phyloP scores from a whole-genome alignment of 2,329 filamentous ascomycete species.

The Exophiala lecanii-corni region DNA sequence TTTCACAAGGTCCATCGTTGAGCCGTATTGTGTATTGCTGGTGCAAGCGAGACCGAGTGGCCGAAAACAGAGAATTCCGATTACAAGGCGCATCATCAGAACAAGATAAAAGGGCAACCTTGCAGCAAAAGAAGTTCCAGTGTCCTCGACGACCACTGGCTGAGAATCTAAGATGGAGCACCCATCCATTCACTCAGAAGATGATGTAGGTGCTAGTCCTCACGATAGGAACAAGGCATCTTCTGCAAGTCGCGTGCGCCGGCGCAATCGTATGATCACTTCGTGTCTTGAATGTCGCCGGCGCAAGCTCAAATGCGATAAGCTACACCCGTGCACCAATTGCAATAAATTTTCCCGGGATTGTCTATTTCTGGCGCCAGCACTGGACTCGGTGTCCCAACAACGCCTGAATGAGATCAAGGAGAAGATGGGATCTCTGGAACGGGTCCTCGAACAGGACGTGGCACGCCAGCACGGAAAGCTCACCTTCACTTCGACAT shows the following conservation, averaged over 20 bases:
- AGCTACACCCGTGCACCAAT: conserved; percentile 65
- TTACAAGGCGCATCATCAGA: no score
- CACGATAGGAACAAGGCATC: conserved; percentile 14
- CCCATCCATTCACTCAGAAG: background rate
- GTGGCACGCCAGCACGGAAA: conserved; percentile 42
- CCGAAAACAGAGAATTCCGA: no score
- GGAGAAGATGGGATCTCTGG: conserved; percentile 69
- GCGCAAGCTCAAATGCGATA: conserved; percentile 75
- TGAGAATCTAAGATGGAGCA: no score
- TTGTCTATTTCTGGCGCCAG: conserved; percentile 61
- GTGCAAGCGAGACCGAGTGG: no score
- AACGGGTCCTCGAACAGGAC: conserved; percentile 65
- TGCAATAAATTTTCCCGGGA: conserved; percentile 48
- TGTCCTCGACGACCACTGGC: no score
- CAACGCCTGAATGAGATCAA: conserved; percentile 71
- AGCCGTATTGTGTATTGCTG: no score
- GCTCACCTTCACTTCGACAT: background rate
- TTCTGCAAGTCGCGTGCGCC: conserved; percentile 40
- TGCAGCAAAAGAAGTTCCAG: no score
- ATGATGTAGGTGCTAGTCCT: background rate
- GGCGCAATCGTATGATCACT: conserved; percentile 62
- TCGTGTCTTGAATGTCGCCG: conserved; percentile 68
- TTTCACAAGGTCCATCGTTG: no score
- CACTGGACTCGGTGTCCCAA: conserved; percentile 65
- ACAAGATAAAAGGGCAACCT: no score